Percentiles rank a stretch among this genome's conserved stretches.
Evolutionary conservation across 78 protist genomes (phyloP).

Genomic region (Monocercomonoides exilis): DNA sequence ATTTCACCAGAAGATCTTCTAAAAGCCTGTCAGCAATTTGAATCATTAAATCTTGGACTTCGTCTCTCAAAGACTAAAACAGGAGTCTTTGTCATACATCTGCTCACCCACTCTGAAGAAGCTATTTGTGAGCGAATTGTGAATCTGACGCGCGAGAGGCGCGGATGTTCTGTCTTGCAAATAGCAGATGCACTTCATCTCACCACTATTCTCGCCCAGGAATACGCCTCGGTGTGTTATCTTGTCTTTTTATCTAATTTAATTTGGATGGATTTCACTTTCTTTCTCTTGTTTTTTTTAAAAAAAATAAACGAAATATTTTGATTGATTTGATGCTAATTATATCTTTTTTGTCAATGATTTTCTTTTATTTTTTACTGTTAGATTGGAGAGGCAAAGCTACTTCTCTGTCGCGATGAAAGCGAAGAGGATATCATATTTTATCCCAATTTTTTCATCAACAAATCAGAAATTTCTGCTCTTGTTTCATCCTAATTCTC

Average conservation of each 20-base stretch:
- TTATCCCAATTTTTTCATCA: constrained; percentile 8
- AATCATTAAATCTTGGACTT: not conserved
- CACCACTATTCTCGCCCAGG: not conserved
- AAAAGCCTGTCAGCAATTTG: not conserved
- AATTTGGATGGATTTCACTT: not conserved
- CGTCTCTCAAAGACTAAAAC: not conserved
- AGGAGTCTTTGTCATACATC: not conserved
- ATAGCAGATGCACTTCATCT: not conserved
- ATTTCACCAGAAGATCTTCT: constrained; percentile 2
- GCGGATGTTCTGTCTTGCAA: not conserved
- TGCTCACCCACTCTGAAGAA: not conserved
- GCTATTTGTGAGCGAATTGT: not conserved
- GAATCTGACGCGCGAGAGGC: no score
- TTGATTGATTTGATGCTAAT: no score
- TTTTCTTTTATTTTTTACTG: not conserved
- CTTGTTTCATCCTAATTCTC: not conserved
- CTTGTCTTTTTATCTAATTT: no score
- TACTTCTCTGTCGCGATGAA: constrained; percentile 2
- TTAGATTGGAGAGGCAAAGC: not conserved
- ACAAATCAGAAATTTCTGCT: not conserved
- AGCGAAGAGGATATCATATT: not conserved
- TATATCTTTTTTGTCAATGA: no score
- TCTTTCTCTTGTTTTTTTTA: not conserved
- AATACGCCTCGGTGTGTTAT: not conserved
- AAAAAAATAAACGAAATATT: no score